Evolutionary conservation across 257 asterid species (phyloP), one percentile per base, ranked within the genome.

Genomic region (Solanum pimpinellifolium): DNA sequence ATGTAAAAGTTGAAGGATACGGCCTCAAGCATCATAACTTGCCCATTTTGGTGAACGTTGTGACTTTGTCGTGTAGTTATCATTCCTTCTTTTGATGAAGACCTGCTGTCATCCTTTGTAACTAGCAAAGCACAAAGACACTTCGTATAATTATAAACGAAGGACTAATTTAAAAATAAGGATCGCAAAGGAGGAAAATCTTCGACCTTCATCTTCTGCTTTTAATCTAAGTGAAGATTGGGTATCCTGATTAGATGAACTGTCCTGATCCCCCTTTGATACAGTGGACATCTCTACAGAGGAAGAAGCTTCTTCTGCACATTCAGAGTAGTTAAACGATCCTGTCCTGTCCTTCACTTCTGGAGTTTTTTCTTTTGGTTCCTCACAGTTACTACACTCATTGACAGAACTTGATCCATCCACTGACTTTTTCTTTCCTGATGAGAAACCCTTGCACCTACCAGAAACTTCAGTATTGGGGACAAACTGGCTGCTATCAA

Each of bases 181-280:
- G 73, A 88, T 44, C 27, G 59, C 31, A 59, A 52, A 18, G 83
- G 60, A 84, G 25, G 82, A 66, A 27, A 44, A 46, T 42, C 81
- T 74, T 65, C 14, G 88, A 90, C 92, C 95, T 92, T 68, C 89
- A 83, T 73, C 84, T 87, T 83, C 91, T 49, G 87, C 76, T 85
- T 85, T 89, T 47, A 39, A 76, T 75, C 87, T 86, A 90, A 87
- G 88, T 86, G 86, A 84, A 87, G 85, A 83, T 66, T 46, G 33
- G 83, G 89, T 80, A 77, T 85, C 85, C 89, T 76, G 83, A 47
- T 18, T 47, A 29, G 49, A 42, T 47, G 39, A 47, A 29, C 68
- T 27, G 44, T 80, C 68, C 68, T 80, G 42, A 80, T 80, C 68
- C 85, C 68, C 85, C 85, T 80, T 80, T 49, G 60, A 80, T 47